Base-by-base conservation (phyloP, 306 rosid species). In the Fagus sylvatica region DNA sequence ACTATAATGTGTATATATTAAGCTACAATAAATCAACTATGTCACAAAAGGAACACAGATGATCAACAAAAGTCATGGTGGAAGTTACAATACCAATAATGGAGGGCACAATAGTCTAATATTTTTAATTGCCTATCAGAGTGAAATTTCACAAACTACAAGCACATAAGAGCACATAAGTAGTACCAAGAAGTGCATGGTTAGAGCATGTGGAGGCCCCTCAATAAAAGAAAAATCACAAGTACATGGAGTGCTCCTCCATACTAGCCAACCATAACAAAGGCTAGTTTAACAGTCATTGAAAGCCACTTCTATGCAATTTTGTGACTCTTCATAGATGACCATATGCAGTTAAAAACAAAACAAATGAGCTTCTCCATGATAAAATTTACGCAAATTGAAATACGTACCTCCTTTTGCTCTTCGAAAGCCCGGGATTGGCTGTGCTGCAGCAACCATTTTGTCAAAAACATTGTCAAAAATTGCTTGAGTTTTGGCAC, bases 401-500 rank as follows among this genome's bases (percentile, higher is more conserved):
- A 5, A 77, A 74, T 53, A 37, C 76, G 74, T 70, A 94, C 98
- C 98, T 89, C 97, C 98, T 89, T 89, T 94, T 53, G 87, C 93
- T 87, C 98, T 92, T 76, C 98, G 84, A 79, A 94, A 92, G 40
- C 98, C 96, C 2, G 95, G 97, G 75, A 94, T 94, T 28, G 98
- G 98, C 81, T 94, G 97, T 36, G 97, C 97, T 61, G 87, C 94
- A 61, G 88, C 88, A 69, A 92, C 96, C 96, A 94, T 92, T 86
- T 88, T 80, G 57, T 75, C 78, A 81, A 94, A 90, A 78, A 92
- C 89, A 19, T 84, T 74, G 76, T 94, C 87, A 46, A 92, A 94
- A 76, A 88, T 83, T 71, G 59, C 84, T 77, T 82, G 89, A 49
- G 94, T 92, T 85, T 77, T 88, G 81, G 78, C 69, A 64, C 95